Conservation (phyloP, 805 yeast species). For the Candida ortonii region DNA sequence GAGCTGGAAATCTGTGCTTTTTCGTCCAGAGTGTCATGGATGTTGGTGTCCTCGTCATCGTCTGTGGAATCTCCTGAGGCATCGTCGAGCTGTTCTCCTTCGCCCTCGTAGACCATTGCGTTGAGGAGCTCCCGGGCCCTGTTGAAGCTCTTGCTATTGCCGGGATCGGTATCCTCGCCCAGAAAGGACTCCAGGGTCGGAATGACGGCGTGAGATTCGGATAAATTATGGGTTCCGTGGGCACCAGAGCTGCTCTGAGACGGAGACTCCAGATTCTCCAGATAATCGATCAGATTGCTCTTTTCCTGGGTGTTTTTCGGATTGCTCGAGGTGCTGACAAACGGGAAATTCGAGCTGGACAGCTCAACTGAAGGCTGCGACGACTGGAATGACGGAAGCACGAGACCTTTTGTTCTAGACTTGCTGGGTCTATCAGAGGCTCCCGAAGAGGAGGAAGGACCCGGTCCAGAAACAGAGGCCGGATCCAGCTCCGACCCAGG, state of each 20-base stretch:
- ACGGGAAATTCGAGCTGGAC: slow-evolving; percentile 15
- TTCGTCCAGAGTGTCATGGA: slow-evolving; percentile 1
- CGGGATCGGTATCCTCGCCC: too few species aligned
- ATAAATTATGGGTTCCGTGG: too few species aligned
- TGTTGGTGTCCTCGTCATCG: slow-evolving; percentile 5
- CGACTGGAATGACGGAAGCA: slow-evolving; percentile 23
- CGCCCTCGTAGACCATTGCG: slow-evolving; percentile 25
- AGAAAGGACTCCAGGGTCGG: slow-evolving; percentile 17
- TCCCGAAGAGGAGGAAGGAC: not conserved
- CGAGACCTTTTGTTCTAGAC: slow-evolving; percentile 14
- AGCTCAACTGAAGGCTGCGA: slow-evolving; percentile 24
- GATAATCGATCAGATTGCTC: slow-evolving; percentile 16
- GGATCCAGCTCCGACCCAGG: not conserved
- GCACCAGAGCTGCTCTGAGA: slow-evolving; percentile 1
- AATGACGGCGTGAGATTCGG: slow-evolving; percentile 3
- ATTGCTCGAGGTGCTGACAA: slow-evolving; percentile 10
- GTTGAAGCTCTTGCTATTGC: slow-evolving; percentile 1
- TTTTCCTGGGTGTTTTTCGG: slow-evolving; percentile 11
- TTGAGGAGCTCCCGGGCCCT: slow-evolving; percentile 14
- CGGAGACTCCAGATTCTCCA: slow-evolving; percentile 20
- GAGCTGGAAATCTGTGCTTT: too few species aligned
- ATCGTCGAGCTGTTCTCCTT: slow-evolving; percentile 20
- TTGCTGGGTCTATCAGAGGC: slow-evolving; percentile 5
- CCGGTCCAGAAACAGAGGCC: slow-evolving; percentile 3
- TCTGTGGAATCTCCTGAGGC: slow-evolving; percentile 16